A percentile compares a stretch with the other conserved stretches of the same genome.
phyloP scores from a whole-genome alignment of 2,329 filamentous ascomycete genomes.

The Meredithiella fracta region DNA sequence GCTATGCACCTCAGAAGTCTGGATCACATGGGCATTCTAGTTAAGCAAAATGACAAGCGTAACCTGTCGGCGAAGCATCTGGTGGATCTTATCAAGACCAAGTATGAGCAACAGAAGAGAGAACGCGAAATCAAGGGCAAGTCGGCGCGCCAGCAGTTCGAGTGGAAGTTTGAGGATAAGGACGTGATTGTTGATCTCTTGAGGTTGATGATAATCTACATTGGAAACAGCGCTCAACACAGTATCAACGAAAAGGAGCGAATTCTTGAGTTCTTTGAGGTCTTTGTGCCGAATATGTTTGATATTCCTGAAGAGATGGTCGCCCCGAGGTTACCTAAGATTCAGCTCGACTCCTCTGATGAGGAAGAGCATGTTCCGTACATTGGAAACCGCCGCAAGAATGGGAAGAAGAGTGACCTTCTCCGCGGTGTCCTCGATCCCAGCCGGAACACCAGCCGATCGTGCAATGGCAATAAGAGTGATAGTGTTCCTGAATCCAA shows the following conservation, averaged over 20 bases:
- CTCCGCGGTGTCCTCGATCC: constrained; percentile 76
- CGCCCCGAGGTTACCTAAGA: constrained; percentile 47
- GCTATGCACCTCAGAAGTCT: constrained; percentile 91
- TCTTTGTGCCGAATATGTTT: constrained; percentile 62
- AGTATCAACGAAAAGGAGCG: constrained; percentile 58
- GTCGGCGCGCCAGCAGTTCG: constrained; percentile 54
- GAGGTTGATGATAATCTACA: constrained; percentile 46
- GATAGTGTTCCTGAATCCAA: constrained; percentile 69
- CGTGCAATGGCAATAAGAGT: constrained; percentile 53
- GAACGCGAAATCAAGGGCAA: constrained; percentile 46
- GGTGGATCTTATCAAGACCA: constrained; percentile 77
- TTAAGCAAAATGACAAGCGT: constrained; percentile 79
- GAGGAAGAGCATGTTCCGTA: constrained; percentile 60
- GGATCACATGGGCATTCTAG: constrained; percentile 87
- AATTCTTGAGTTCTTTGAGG: constrained; percentile 58
- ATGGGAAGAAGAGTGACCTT: constrained; percentile 63
- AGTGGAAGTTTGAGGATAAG: constrained; percentile 56
- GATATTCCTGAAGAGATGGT: constrained; percentile 56
- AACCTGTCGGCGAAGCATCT: constrained; percentile 81
- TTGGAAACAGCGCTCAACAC: constrained; percentile 52
- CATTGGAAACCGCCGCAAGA: constrained; percentile 44
- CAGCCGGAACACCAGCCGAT: constrained; percentile 51
- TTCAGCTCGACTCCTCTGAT: constrained; percentile 53
- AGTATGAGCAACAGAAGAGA: constrained; percentile 77
- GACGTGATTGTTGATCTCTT: constrained; percentile 48